A percentile compares a stretch with the other conserved stretches of the same genome.
phyloP scores from a whole-genome alignment of 257 asterid genomes.

The Cynanchum wilfordii region DNA sequence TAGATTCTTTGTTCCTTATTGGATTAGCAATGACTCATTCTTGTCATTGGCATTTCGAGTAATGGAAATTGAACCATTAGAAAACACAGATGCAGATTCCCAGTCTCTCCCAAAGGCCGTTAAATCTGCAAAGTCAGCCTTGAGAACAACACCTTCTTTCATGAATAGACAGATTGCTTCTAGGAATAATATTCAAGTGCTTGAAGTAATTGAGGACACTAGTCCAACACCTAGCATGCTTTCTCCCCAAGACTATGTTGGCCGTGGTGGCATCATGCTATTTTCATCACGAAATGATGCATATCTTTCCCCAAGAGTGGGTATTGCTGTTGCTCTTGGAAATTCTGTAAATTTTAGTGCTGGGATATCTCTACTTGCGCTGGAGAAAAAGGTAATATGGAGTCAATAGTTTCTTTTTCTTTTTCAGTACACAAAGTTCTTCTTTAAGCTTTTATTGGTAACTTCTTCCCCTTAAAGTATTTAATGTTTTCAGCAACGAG shows the following conservation, averaged over 20 bases:
- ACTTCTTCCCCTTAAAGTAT: background rate
- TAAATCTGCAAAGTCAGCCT: slow-evolving; percentile 71
- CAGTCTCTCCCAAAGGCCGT: slow-evolving; percentile 44
- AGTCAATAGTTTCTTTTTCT: background rate
- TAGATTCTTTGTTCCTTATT: slow-evolving; percentile 95
- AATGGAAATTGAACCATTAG: slow-evolving; percentile 87
- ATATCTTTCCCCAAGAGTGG: slow-evolving; percentile 90
- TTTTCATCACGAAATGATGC: slow-evolving; percentile 90
- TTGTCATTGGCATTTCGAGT: slow-evolving; percentile 79
- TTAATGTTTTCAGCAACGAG: slow-evolving; percentile 67
- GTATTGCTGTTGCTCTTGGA: slow-evolving; percentile 81
- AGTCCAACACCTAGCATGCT: slow-evolving; percentile 95
- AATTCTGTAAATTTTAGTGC: slow-evolving; percentile 74
- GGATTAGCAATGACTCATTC: slow-evolving; percentile 80
- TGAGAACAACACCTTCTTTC: slow-evolving; percentile 50
- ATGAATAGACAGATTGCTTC: slow-evolving; percentile 46
- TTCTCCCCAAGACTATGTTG: slow-evolving; percentile 95
- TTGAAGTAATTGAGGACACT: slow-evolving; percentile 87
- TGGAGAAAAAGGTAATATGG: slow-evolving; percentile 86
- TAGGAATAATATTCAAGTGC: slow-evolving; percentile 67
- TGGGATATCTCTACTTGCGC: slow-evolving; percentile 93
- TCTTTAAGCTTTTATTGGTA: background rate
- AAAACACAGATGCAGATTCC: slow-evolving; percentile 60
- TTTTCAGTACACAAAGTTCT: background rate
- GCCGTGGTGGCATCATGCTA: slow-evolving; percentile 86